Percentiles rank a stretch among this genome's conserved stretches.
Conservation (phyloP, 306 rosid species). For the Sophora flavescens region DNA sequence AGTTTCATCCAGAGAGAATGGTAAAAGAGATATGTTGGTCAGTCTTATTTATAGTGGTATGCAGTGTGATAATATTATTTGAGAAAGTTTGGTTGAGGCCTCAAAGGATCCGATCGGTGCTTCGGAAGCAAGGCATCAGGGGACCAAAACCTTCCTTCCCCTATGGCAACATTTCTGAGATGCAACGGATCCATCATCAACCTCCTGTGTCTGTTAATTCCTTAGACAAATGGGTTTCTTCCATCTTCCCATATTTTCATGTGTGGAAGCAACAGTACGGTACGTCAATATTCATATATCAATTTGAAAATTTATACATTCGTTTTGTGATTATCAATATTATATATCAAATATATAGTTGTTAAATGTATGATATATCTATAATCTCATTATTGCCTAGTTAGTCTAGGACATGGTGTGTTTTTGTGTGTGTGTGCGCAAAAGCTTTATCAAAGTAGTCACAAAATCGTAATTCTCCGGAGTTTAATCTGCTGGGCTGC, state of each 20-base stretch:
- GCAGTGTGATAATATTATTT: neutral
- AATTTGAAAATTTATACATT: neutral
- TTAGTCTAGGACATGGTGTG: no score
- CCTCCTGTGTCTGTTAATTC: neutral
- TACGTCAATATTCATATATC: neutral
- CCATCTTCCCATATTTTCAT: conserved; percentile 48
- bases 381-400: neutral
- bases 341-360: neutral
- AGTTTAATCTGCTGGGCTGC: no score
- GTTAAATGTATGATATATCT: neutral
- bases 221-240: conserved; percentile 38
- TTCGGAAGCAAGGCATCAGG: conserved; percentile 45
- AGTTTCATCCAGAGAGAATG: conserved; percentile 7
- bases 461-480: no score
- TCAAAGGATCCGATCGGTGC: conserved; percentile 33
- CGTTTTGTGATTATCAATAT: neutral
- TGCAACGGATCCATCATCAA: conserved; percentile 9
- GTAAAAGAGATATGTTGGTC: conserved; percentile 30
- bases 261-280: conserved; percentile 48
- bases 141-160: conserved; percentile 52
- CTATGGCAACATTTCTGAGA: conserved; percentile 39
- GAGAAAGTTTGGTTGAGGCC: conserved; percentile 31
- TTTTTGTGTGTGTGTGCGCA: neutral
- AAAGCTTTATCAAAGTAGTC: no score
- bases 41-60: neutral